Conservation (phyloP, 352 stramenopile species). For the Globisporangium heterothallicum region DNA sequence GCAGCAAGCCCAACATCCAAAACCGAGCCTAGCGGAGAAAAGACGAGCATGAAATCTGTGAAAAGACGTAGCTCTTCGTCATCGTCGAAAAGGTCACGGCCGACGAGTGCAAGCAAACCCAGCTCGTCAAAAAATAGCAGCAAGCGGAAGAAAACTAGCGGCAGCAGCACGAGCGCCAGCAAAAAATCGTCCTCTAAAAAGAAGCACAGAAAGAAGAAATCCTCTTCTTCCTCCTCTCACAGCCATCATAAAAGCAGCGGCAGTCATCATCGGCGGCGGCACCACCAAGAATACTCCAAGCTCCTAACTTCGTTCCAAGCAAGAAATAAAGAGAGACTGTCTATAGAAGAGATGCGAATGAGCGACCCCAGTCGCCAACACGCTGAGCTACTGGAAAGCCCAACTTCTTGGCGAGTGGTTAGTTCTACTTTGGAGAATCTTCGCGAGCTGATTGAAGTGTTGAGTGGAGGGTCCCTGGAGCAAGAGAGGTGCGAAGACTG, state of each 20-base stretch:
- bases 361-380: conserved; percentile 25
- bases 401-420: conserved; percentile 61
- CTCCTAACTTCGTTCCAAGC: conserved; percentile 48
- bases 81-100: conserved; percentile 33
- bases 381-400: conserved; percentile 33
- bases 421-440: conserved; percentile 67
- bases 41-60: conserved; percentile 14
- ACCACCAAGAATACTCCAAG: conserved; percentile 71
- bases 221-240: conserved; percentile 33
- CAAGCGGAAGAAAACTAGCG: conserved; percentile 38
- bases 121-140: conserved; percentile 40
- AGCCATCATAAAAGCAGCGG: conserved; percentile 38
- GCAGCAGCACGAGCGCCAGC: conserved; percentile 45
- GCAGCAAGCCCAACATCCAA: conserved; percentile 15
- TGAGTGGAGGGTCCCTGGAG: conserved; percentile 63
- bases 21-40: conserved; percentile 7
- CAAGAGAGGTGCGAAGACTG: conserved; percentile 42
- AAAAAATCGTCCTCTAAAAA: too few relatives aligned
- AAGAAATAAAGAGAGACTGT: conserved; percentile 49
- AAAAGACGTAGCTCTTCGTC: conserved; percentile 38
- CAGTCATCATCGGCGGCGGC: conserved; percentile 45
- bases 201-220: too few relatives aligned
- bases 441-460: conserved; percentile 38
- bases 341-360: conserved; percentile 53
- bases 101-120: conserved; percentile 26